phyloP scores from a whole-genome alignment of 441 rosid genomes.

The Gossypium trilobum region DNA sequence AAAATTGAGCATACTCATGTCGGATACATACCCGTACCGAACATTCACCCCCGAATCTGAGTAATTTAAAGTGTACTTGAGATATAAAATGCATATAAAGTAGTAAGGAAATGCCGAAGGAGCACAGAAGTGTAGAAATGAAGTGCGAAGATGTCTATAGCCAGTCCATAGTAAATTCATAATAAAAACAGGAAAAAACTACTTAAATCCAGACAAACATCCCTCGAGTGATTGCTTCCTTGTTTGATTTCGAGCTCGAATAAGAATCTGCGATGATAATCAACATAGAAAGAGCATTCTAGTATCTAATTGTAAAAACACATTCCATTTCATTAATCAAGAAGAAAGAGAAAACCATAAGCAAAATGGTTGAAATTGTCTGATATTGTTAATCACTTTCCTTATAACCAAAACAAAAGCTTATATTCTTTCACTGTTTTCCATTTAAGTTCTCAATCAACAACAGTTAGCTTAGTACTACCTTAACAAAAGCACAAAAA shows the following conservation, averaged over 20 bases:
- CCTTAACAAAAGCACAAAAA: slow-evolving; percentile 8
- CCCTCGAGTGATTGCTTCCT: slow-evolving; percentile 26
- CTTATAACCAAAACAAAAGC: slow-evolving; percentile 9
- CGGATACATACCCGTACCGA: not conserved
- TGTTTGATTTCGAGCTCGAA: not conserved
- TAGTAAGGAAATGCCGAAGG: not conserved
- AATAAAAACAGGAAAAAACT: not conserved
- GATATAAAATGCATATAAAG: not conserved
- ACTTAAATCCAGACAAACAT: not conserved
- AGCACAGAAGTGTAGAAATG: not conserved
- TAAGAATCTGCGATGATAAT: not conserved
- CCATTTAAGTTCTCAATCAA: slow-evolving; percentile 6
- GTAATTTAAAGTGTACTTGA: not conserved
- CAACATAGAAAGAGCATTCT: slow-evolving; percentile 16
- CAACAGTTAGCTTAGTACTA: slow-evolving; percentile 11
- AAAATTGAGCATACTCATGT: not conserved
- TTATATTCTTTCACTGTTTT: slow-evolving; percentile 44
- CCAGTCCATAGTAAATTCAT: not conserved
- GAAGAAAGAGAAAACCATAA: not conserved
- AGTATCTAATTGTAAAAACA: not conserved
- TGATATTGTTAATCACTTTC: slow-evolving; percentile 10
- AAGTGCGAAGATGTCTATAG: not conserved
- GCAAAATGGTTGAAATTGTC: slow-evolving; percentile 3
- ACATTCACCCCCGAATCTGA: not conserved
- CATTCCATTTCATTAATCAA: slow-evolving; percentile 22